Base-by-base conservation (phyloP, 2,329 filamentous ascomycete genomes). In the Verticillium isaacii region DNA sequence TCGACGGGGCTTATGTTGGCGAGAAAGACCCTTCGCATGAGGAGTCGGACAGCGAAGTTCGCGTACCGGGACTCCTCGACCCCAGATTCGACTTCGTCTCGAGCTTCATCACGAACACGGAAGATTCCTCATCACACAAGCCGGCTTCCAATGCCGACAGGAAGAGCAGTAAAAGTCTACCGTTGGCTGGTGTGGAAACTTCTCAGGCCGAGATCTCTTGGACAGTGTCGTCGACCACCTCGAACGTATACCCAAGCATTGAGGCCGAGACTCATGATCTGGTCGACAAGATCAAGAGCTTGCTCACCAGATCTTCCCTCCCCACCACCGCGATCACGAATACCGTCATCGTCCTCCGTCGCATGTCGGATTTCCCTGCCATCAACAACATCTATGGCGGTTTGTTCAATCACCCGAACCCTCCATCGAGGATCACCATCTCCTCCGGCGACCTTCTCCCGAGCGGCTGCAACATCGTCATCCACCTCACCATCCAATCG, bases 361-460 rank as follows among this genome's bases (percentile, higher is more conserved):
- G 82, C 61, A 97, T 98, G 90, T 73, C 84, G 23, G 87, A 93
- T 74, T 99, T 98, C 73, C 80, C 86, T 0, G 69, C 78, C 17
- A 80, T 97, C 67, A 98, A 98, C 74, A 74, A 79, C 32, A 78
- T 90, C 65, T 99, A 98, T 74, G 87, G 86, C 5, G 80, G 82
- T 9, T 82, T 93, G 52, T 98, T 98, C 74, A 77, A 78, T 23
- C 80, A 83, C 57, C 89, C 93, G 0, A 96, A 93, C 66, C 95
- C 95, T 0, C 92, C 95, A 0, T 87, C 93, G 0, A 81, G 95
- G 58, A 89, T 96, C 58, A 96, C 93, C 5, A 85, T 98, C 57
- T 89, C 92, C 0, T 90, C 89, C 65, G 92, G 92, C 3, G 77
- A 85, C 57, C 71, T 80, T 7, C 80, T 97, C 8, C 90, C 90